Evolutionary conservation across 495 filamentous ascomycete species (phyloP), one percentile per base, ranked within the genome.

Genomic region (Lentithecium fluviatile): DNA sequence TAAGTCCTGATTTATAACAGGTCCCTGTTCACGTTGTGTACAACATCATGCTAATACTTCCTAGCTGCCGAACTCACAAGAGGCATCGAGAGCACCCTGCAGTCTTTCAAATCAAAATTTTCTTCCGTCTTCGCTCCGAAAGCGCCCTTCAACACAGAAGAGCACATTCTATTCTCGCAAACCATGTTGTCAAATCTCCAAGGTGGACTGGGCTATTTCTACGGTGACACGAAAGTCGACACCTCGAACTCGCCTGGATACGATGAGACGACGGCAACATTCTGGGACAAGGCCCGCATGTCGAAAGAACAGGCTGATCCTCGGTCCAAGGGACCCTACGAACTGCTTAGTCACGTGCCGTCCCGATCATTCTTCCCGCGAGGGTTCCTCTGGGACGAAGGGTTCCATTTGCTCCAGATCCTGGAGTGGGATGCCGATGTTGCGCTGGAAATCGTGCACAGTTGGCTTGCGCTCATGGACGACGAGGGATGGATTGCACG

Each of bases 381-480:
- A 69, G 94, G 94, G 0, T 98, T 98, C 72, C 80, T 96, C 6
- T 98, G 94, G 94, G 94, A 97, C 71, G 94, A 98, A 70, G 94
- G 94, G 1, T 98, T 97, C 75, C 94, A 98, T 70, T 78, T 97
- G 32, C 80, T 97, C 52, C 94, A 92, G 13, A 83, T 97, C 49
- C 79, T 87, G 15, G 93, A 97, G 62, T 98, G 89, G 84, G 94
- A 98, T 69, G 83, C 88, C 25, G 91, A 95, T 70, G 80, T 97
- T 25, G 82, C 79, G 0, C 84, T 98, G 23, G 90, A 96, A 55
- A 88, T 97, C 56, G 83, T 97, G 51, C 89, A 86, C 75, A 94
- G 89, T 72, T 98, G 95, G 95, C 89, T 95, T 73, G 88, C 85
- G 54, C 80, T 95, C 6, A 95, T 97, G 81, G 95, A 98, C 67